phyloP scores from a whole-genome alignment of 1,139 yeast genomes.

The Zygotorulaspora mrakii region DNA sequence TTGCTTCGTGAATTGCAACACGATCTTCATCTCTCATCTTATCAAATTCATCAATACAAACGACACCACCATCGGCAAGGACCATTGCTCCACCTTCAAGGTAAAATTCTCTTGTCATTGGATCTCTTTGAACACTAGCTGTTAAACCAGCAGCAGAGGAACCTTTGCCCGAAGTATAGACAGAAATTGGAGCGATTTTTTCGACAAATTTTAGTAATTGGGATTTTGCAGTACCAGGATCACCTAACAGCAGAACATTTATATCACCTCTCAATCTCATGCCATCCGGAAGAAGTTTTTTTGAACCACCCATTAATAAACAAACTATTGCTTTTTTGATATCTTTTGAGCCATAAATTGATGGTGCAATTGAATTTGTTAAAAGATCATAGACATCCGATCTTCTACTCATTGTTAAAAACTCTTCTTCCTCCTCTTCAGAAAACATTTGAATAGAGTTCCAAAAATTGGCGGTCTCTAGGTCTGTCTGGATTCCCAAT shows the following conservation, averaged over 20 bases:
- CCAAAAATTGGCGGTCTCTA: conserved; percentile 64
- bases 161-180: conserved; percentile 97
- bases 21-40: conserved; percentile 99
- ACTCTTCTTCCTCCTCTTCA: conserved; percentile 93
- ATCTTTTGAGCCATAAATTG: conserved; percentile 89
- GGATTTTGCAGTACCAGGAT: conserved; percentile 98
- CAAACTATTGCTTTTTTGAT: conserved; percentile 93
- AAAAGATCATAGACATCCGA: conserved; percentile 83
- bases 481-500: conserved; percentile 79
- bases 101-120: conserved; percentile 82
- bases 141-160: conserved; percentile 99
- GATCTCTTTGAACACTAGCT: conserved; percentile 93
- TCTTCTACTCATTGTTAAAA: conserved; percentile 70
- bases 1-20: conserved; percentile 98
- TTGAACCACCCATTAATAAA: conserved; percentile 89
- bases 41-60: conserved; percentile 98
- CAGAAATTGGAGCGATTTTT: conserved; percentile 89
- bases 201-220: conserved; percentile 93
- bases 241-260: conserved; percentile 88
- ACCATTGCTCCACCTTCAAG: conserved; percentile 99
- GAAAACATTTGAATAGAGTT: conserved; percentile 59
- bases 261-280: conserved; percentile 97
- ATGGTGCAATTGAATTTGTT: conserved; percentile 91
- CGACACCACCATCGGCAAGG: conserved; percentile 97
- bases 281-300: conserved; percentile 89